A percentile compares a stretch with the other conserved stretches of the same genome.
These are phyloP conservation scores for Mycena kentingensis DNA, from an alignment of 768 basidiomycete species.

Conservation along the genomic window DNA sequence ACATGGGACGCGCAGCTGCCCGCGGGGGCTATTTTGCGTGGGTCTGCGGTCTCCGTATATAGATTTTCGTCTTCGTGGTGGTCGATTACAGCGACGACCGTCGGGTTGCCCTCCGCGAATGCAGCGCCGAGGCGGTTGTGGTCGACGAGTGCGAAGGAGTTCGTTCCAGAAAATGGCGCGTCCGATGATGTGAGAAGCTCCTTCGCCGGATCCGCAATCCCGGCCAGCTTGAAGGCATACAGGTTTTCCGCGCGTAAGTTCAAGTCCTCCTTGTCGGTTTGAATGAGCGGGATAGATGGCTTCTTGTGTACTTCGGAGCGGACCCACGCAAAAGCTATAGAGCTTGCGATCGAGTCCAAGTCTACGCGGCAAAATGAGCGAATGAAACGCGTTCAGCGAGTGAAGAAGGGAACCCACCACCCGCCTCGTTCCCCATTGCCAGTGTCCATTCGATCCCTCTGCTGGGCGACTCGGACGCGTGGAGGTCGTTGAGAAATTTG, in stretches of 20 bases:
- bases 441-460: slow-evolving; percentile 72
- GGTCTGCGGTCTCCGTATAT: slow-evolving; percentile 60
- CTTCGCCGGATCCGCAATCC: slow-evolving; percentile 48
- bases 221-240: slow-evolving; percentile 66
- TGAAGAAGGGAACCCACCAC: slow-evolving; percentile 62
- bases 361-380: slow-evolving; percentile 49
- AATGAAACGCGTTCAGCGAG: neutral
- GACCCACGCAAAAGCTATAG: slow-evolving; percentile 83
- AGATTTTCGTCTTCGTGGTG: slow-evolving; percentile 87
- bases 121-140: slow-evolving; percentile 70
- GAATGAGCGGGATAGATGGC: slow-evolving; percentile 70
- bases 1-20: slow-evolving; percentile 81
- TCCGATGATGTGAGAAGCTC: slow-evolving; percentile 73
- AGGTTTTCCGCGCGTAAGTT: slow-evolving; percentile 85
- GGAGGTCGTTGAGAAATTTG: slow-evolving; percentile 60
- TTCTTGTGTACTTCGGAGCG: slow-evolving; percentile 55
- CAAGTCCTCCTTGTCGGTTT: slow-evolving; percentile 69
- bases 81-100: slow-evolving; percentile 82
- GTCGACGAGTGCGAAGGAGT: slow-evolving; percentile 81
- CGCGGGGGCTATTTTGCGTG: slow-evolving; percentile 64
- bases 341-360: slow-evolving; percentile 85
- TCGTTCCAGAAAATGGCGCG: slow-evolving; percentile 52
- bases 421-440: slow-evolving; percentile 95
- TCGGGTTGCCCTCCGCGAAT: slow-evolving; percentile 46
- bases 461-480: slow-evolving; percentile 38